Base-by-base conservation (phyloP, 2,329 filamentous ascomycete genomes). In the Pyrenochaeta sp. region DNA sequence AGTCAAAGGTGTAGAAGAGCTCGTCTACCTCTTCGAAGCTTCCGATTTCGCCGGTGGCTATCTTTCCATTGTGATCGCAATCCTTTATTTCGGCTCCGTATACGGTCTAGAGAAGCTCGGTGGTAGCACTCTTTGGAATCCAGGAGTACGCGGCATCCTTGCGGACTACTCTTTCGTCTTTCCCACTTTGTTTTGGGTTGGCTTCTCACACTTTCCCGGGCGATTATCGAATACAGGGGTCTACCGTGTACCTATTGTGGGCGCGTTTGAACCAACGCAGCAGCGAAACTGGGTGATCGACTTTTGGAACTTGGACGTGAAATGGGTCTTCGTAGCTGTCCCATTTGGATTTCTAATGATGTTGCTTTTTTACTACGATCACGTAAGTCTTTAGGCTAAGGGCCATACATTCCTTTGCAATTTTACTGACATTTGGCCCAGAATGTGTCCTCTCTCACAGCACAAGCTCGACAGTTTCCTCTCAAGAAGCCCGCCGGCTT, bases 1-100 rank as follows among this genome's bases (percentile, higher is more conserved):
- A 82, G 79, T 84, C 67, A 85, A 84, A 54, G 81, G 83, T n/a
- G 79, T 85, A 0, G 82, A 85, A 65, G 82, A 85, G 52, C 74
- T 85, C 0, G 78, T 83, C 3, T 79, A 79, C 41, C 79, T 83
- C 45, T 85, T 84, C 55, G 68, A 75, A 30, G 60, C 63, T 6
- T 71, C 77, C 12, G 77, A 75, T 2, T 68, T 66, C 15, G 65
- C 73, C 2, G 78, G 79, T 17, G 82, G 82, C 11, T 85, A 79
- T 55, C 68, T 84, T 39, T 79, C 78, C 29, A 77, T 79, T 35
- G 72, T 83, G 42, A 79, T 84, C 20, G 81, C 81, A 2, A 76
- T 84, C 3, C 74, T 81, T 14, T 84, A 83, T 62, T 84, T 82
- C 65, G 75, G 75, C 12, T 81, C 79, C 0, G 78, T 85, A 1